Evolutionary conservation across 805 yeast genomes (phyloP).

Genomic region (Kuraishia borneana): DNA sequence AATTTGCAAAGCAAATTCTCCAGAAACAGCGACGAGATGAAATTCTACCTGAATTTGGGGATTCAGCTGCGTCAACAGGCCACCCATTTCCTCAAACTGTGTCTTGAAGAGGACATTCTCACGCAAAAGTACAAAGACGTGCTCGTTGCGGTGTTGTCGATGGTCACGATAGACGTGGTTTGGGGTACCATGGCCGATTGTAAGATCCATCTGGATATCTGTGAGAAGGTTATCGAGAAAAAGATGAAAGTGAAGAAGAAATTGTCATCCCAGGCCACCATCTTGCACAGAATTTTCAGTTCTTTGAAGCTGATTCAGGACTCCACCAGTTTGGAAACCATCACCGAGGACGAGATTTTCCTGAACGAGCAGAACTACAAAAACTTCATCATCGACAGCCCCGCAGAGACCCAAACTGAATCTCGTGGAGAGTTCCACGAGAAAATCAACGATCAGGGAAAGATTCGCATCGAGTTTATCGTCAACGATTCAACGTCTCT

Average conservation of each 20-base stretch:
- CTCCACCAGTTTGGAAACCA: conserved; percentile 43
- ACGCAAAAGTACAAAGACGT: conserved; percentile 74
- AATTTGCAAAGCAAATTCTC: conserved; percentile 64
- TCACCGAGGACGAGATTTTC: conserved; percentile 21
- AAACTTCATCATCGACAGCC: conserved; percentile 14
- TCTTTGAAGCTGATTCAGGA: conserved; percentile 69
- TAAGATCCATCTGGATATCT: conserved; percentile 59
- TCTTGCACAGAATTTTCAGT: conserved; percentile 69
- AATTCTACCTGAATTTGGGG: conserved; percentile 61
- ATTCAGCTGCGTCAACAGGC: conserved; percentile 69
- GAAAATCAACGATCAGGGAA: conserved; percentile 32
- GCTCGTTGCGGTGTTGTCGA: conserved; percentile 69
- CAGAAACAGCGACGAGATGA: conserved; percentile 56
- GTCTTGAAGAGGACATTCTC: conserved; percentile 39
- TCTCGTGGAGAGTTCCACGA: conserved; percentile 25
- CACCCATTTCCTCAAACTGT: conserved; percentile 48
- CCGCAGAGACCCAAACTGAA: conserved; percentile 3
- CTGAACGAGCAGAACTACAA: conserved; percentile 22
- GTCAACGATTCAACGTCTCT: conserved; percentile 14
- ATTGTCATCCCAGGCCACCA: conserved; percentile 64
- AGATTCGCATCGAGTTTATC: conserved; percentile 32
- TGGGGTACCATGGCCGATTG: conserved; percentile 91
- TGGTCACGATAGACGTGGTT: conserved; percentile 81
- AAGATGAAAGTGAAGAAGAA: conserved; percentile 57
- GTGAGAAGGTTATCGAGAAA: conserved; percentile 63